Base-by-base conservation (phyloP, 1,284 basidiomycete genomes). In the Cryptococcus sp. region DNA sequence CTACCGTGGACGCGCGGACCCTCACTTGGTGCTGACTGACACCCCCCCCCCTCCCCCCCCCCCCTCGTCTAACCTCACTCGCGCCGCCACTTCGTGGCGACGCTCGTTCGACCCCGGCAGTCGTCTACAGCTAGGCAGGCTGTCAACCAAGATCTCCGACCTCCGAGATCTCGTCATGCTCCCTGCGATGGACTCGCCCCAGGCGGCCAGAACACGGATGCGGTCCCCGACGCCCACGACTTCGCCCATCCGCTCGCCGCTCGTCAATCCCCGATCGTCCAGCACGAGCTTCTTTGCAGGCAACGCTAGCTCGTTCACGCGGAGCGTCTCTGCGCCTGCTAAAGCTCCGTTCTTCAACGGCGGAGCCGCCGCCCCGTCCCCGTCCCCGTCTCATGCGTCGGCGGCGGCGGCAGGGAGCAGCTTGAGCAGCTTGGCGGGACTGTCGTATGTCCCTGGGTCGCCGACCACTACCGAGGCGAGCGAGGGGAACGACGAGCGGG, bases 91-190 rank as follows among this genome's bases (percentile, higher is more conserved):
- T n/a, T n/a, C n/a, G n/a, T n/a, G n/a, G n/a, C 18, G 21, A 6
- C 21, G 16, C 6, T 24, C 24, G 20, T 21, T n/a, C n/a, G 28
- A 36, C 16, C 42, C 18, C 28, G 4, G 3, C 50, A 71, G 71
- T 33, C 53, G 58, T 18, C 52, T 42, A 28, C 67, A 67, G 7
- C 56, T 76, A 9, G 63, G 62, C 0, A 48, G 35, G 0, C 46
- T 76, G 6, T 74, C 72, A 1, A 70, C 70, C 18, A 69, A 65
- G 46, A 75, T 76, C 15, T 53, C 68, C 1, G 73, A 75, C n/a
- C 57, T 76, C 6, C 67, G 67, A 37, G 55, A 76, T 45, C 62
- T 76, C 12, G 74, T 76, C 38, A 75, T 67, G 0, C 57, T 75
- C 2, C 65, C 70, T 21, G 49, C 39, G 13, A 48, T 36, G n/a